A percentile compares a stretch with the other conserved stretches of the same genome.
Evolutionary conservation across 305 asterid genomes (phyloP).

Genomic region (Plantago coronopus): DNA sequence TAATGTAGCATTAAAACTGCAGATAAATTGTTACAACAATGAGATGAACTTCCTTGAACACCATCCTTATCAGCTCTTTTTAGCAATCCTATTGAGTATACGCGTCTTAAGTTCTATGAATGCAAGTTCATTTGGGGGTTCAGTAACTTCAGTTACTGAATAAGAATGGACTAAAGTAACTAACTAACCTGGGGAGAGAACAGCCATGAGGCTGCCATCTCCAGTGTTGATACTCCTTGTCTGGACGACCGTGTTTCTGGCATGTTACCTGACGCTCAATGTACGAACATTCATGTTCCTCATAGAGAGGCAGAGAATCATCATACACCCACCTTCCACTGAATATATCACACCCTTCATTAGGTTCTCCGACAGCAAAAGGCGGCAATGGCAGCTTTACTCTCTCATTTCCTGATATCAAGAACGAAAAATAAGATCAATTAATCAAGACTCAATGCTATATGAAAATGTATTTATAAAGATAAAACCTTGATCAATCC

Average conservation of each 20-base stretch:
- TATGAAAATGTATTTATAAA: too few species aligned
- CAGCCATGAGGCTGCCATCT: constrained; percentile 81
- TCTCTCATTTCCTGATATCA: background rate
- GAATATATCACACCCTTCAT: constrained; percentile 37
- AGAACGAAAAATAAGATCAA: background rate
- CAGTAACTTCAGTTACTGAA: background rate
- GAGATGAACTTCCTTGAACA: background rate
- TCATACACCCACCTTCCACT: constrained; percentile 43
- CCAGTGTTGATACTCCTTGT: constrained; percentile 57
- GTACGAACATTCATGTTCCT: constrained; percentile 66
- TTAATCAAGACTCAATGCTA: background rate
- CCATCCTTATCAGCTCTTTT: too few species aligned
- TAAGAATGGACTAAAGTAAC: background rate
- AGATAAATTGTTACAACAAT: background rate
- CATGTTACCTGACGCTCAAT: constrained; percentile 53
- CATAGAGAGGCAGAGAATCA: constrained; percentile 47
- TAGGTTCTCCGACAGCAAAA: constrained; percentile 29
- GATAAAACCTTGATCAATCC: too few species aligned
- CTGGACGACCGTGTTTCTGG: constrained; percentile 58
- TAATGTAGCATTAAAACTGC: constrained; percentile 44
- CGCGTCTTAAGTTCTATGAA: too few species aligned
- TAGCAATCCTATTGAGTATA: too few species aligned
- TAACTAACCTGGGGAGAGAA: constrained; percentile 46
- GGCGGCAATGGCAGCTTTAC: constrained; percentile 28
- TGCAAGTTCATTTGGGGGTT: background rate